A percentile compares a stretch with the other conserved stretches of the same genome.
phyloP scores from a whole-genome alignment of 2,329 filamentous ascomycete genomes.

The Colletotrichum scovillei region DNA sequence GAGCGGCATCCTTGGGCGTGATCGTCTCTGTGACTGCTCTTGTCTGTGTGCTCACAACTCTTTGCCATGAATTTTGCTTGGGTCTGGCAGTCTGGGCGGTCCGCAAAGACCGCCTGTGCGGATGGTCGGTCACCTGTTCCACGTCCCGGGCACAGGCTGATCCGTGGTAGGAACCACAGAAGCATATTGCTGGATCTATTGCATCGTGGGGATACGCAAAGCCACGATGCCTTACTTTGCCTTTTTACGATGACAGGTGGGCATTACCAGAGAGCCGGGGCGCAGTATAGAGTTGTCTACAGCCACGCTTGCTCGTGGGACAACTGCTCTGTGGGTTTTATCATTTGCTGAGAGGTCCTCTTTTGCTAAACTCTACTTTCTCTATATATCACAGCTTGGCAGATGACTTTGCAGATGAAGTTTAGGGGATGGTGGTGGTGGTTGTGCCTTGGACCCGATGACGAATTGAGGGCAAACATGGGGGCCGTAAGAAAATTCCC shows the following conservation, averaged over 20 bases:
- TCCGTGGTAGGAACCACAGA: not conserved
- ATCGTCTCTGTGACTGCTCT: conserved; percentile 34
- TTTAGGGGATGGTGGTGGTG: too few species aligned
- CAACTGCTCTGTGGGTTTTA: not conserved
- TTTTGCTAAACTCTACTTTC: not conserved
- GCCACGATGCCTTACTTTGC: too few species aligned
- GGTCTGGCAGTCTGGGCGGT: not conserved
- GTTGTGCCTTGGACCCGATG: not conserved
- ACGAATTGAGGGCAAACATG: not conserved
- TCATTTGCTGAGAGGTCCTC: not conserved
- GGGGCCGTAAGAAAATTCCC: not conserved
- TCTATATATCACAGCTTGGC: not conserved
- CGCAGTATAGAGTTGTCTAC: conserved; percentile 3
- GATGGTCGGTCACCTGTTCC: not conserved
- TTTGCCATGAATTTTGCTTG: conserved; percentile 12
- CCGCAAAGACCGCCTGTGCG: too few species aligned
- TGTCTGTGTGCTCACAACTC: conserved; percentile 23
- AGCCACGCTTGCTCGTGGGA: not conserved
- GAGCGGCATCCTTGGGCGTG: conserved; percentile 26
- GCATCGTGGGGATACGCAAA: too few species aligned
- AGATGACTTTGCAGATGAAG: not conserved
- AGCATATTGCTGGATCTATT: not conserved
- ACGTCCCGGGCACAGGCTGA: not conserved
- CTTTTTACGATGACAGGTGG: too few species aligned
- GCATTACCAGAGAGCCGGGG: not conserved